Conservation (phyloP, 257 asterid genomes). For the Mitragyna speciosa region DNA sequence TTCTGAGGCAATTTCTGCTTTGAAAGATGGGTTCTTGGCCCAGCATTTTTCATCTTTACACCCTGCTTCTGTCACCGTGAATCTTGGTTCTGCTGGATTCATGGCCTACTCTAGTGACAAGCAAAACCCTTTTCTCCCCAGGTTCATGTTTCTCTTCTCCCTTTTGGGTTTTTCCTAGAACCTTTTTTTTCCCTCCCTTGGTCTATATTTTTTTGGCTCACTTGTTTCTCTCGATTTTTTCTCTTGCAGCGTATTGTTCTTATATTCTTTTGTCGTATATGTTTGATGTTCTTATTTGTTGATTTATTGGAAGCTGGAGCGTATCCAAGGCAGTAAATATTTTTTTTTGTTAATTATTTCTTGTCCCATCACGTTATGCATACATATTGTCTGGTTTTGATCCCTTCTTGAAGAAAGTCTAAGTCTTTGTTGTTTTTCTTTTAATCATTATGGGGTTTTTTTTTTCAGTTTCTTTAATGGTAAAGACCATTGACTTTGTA, state of each 20-base stretch:
- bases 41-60: slow-evolving; percentile 57
- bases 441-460: not conserved
- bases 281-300: not conserved
- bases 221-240: slow-evolving; percentile 1
- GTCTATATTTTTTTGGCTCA: slow-evolving; percentile 11
- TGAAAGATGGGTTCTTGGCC: slow-evolving; percentile 78
- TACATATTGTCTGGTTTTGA: not conserved
- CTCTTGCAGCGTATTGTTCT: not conserved
- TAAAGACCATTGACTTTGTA: slow-evolving; percentile 9
- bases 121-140: slow-evolving; percentile 77
- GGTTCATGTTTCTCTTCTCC: slow-evolving; percentile 34
- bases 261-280: not conserved
- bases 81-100: slow-evolving; percentile 70
- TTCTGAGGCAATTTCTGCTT: slow-evolving; percentile 46
- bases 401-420: not conserved
- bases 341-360: not conserved
- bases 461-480: not conserved
- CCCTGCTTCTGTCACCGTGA: slow-evolving; percentile 65
- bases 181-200: slow-evolving; percentile 1
- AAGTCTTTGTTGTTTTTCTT: not conserved
- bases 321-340: slow-evolving; percentile 7
- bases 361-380: not conserved
- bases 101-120: slow-evolving; percentile 64
- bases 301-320: not conserved
- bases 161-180: not conserved